Conservation (phyloP, 768 basidiomycete species). For the Xanthoconium purpureum region DNA sequence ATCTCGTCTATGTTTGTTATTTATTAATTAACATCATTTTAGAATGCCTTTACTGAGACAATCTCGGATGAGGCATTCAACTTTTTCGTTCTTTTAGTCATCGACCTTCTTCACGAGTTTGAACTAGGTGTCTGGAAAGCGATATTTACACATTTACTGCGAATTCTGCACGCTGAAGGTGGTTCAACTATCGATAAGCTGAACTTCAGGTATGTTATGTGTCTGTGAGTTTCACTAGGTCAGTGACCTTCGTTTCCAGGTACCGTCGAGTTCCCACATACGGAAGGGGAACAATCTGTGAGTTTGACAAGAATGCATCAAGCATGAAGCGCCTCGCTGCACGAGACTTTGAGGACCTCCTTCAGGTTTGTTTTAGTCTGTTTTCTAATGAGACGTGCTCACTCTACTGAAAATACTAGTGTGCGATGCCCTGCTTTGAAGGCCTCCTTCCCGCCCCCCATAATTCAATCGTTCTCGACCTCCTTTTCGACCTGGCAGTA, state of each 20-base stretch:
- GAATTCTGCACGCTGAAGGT: neutral
- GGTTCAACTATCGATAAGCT: neutral
- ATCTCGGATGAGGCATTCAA: no score
- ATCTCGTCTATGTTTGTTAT: neutral
- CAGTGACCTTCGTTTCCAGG: neutral
- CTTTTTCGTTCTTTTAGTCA: neutral
- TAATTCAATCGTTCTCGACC: neutral
- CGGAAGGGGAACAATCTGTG: neutral
- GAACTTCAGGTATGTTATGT: neutral
- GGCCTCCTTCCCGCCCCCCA: neutral
- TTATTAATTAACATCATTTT: neutral
- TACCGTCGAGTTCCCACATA: neutral
- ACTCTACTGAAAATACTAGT: neutral
- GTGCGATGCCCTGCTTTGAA: slow-evolving; percentile 6
- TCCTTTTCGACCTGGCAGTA: neutral
- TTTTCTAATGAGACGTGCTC: no score
- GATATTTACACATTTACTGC: slow-evolving; percentile 17
- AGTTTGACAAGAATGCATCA: slow-evolving; percentile 25
- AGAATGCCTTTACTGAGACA: neutral
- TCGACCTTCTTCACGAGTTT: slow-evolving; percentile 20
- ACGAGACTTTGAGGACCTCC: slow-evolving; percentile 38
- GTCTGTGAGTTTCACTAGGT: no score
- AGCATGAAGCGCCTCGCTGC: slow-evolving; percentile 36
- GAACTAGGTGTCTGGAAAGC: slow-evolving; percentile 27
- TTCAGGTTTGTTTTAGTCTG: neutral